Base-by-base conservation (phyloP, 768 basidiomycete genomes). In the Termitomyces sp. region DNA sequence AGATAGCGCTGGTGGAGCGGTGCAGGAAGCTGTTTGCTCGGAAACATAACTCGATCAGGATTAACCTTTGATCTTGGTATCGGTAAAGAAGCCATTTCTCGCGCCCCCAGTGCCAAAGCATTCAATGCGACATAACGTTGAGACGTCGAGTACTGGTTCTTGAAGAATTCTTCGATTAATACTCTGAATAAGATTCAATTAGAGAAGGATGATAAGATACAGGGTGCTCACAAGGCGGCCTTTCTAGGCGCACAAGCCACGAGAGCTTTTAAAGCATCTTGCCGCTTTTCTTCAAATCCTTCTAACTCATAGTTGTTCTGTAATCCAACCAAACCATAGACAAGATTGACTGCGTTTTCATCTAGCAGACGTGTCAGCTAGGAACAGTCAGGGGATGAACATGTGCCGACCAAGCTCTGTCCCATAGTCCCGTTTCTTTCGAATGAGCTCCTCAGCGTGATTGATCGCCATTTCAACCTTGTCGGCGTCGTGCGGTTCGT, bases 81-180 rank as follows among this genome's bases (percentile, higher is more conserved):
- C 58, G 77, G 63, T 66, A 82, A 60, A 65, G 75, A 77, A 62
- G 75, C 90, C 6, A 97, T 75, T 68, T 98, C 95, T 57, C 92
- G 78, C 7, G 92, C 91, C 6, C 92, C 92, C 34, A 94, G 71
- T 0, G 91, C 92, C 12, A 99, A 75, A 1, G 93, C 88, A 60
- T 90, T 94, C 22, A 98, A 78, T 62, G 94, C 92, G 10, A 84
- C 82, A 60, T 83, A 90, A 8, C 95, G 87, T 64, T 98, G 94
- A 31, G 86, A 81, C 18, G 84, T 81, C 0, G 97, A 95, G 70
- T 96, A 97, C 62, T 96, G 92, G 49, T 89, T 90, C 63, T 87
- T 87, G 76, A 98, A 99, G 71, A 94, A 95, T 66, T 97, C 92
- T 68, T 96, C 93, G 53, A 92, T 86, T 10, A 98, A 75, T 34